Conservation (phyloP, 495 filamentous ascomycete genomes). For the Thozetella sp. region DNA sequence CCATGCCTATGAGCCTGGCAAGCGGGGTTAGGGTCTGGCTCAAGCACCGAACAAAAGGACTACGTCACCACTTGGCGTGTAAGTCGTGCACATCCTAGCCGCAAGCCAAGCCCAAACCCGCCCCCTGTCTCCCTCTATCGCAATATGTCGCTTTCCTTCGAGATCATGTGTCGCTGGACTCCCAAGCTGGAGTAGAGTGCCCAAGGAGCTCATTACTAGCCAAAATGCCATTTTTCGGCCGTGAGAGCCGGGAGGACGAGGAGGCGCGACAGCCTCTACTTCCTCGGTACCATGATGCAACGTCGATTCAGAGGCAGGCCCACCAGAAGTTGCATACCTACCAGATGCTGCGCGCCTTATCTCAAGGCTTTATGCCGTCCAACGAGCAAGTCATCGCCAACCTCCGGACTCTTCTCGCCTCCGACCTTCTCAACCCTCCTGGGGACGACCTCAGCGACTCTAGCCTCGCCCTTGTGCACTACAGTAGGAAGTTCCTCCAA, state of each 20-base stretch:
- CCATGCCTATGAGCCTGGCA: too few relatives aligned
- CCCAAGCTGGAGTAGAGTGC: too few relatives aligned
- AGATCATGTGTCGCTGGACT: too few relatives aligned
- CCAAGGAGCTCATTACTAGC: too few relatives aligned
- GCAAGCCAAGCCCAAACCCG: not conserved
- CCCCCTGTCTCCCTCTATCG: not conserved
- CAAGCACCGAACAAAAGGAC: not conserved
- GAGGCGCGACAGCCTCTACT: slow-evolving; percentile 76
- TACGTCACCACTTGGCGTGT: not conserved
- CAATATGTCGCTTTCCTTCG: too few relatives aligned
- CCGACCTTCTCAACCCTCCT: slow-evolving; percentile 76
- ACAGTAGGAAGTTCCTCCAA: slow-evolving; percentile 69
- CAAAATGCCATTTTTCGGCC: slow-evolving; percentile 7
- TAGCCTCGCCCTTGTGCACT: slow-evolving; percentile 72
- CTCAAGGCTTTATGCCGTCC: slow-evolving; percentile 88
- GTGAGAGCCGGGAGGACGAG: slow-evolving; percentile 15
- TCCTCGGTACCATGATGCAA: slow-evolving; percentile 84
- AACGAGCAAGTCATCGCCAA: slow-evolving; percentile 80
- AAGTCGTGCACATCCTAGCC: not conserved
- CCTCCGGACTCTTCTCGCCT: slow-evolving; percentile 75
- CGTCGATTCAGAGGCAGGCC: slow-evolving; percentile 70
- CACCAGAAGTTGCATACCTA: slow-evolving; percentile 90
- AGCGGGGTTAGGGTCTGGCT: not conserved
- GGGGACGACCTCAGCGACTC: slow-evolving; percentile 76
- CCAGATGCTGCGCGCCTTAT: slow-evolving; percentile 84